phyloP scores from a whole-genome alignment of 352 stramenopile genomes.

The Globisporangium perplexum region DNA sequence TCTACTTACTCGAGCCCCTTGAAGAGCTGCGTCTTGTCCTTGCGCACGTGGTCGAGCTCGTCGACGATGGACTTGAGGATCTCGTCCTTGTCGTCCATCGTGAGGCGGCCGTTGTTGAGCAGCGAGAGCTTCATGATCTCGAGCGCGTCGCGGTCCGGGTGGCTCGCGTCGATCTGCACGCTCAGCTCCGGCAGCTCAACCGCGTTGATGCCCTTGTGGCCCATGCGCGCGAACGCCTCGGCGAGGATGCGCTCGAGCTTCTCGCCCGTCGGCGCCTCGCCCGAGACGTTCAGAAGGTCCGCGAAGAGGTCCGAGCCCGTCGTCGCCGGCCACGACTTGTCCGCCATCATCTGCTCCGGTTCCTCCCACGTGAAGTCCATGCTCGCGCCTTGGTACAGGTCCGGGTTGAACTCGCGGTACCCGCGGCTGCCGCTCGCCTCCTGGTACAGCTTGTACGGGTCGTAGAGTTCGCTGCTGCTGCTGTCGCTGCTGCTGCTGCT shows the following conservation, averaged over 20 bases:
- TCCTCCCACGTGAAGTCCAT: constrained; percentile 66
- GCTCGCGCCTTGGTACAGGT: constrained; percentile 45
- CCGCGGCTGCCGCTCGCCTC: constrained; percentile 53
- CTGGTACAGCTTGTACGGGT: constrained; percentile 82
- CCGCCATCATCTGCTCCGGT: constrained; percentile 78
- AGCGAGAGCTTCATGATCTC: constrained; percentile 89
- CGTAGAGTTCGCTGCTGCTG: constrained; percentile 46
- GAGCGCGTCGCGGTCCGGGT: constrained; percentile 75
- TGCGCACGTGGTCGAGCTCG: constrained; percentile 75
- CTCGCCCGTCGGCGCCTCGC: constrained; percentile 39
- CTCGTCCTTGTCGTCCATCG: constrained; percentile 88
- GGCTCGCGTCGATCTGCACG: constrained; percentile 51
- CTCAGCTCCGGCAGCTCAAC: constrained; percentile 71
- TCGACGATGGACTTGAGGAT: constrained; percentile 77
- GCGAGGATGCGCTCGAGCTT: constrained; percentile 65
- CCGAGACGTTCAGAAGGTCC: constrained; percentile 78
- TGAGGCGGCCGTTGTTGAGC: constrained; percentile 85
- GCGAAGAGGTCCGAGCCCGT: constrained; percentile 72
- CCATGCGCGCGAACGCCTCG: constrained; percentile 70
- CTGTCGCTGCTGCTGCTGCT: constrained; percentile 10
- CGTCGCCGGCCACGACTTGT: constrained; percentile 85
- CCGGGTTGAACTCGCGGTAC: constrained; percentile 80
- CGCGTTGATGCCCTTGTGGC: constrained; percentile 67
- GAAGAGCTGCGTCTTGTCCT: constrained; percentile 84
- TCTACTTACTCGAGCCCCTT: constrained; percentile 52